Base-by-base conservation (phyloP, 2,329 filamentous ascomycete species). In the Fusarium penzigii region DNA sequence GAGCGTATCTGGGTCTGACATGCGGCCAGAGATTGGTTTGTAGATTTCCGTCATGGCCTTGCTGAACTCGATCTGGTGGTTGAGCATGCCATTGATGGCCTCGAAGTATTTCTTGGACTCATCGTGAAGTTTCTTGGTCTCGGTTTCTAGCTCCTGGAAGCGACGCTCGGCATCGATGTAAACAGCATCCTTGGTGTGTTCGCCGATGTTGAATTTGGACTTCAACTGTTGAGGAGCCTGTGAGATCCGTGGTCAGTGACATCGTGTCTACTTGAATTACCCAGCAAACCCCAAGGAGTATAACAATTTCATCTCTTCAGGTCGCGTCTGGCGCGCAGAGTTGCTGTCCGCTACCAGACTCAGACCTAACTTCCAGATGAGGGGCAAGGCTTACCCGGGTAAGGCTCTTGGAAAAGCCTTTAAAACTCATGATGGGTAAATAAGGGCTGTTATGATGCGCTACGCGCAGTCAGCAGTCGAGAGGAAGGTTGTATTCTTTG, bases 21-120 rank as follows among this genome's bases (percentile, higher is more conserved):
- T 83, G 68, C 94, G 89, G 49, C 94, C 94, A 49, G 93, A 97
- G 65, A 99, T 99, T 63, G 94, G 94, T 72, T 96, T 96, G 81
- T 99, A 99, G 66, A 99, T 88, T 73, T 99, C 94, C 59, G 89
- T 88, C 78, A 96, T 93, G 61, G 92, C 90, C 75, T 96, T 86
- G 65, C 93, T 96, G 77, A 99, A 99, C 71, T 96, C 93, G 74
- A 99, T 97, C 78, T 99, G 94, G 75, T 97, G 92, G 69, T 80
- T 84, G 66, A 99, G 83, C 94, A 99, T 99, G 79, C 89, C 90
- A 76, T 97, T 97, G 77, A 99, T 97, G 70, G 94, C 90, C 48
- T 96, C 87, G 66, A 96, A 97, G 74, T 99, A 99, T 77, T 96
- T 97, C 73, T 92, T 89, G 51, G 91, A 96, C 75, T 97, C 93